Percentiles rank a stretch among this genome's conserved stretches.
Conservation (phyloP, 768 basidiomycete genomes). For the Boletus insuetus region DNA sequence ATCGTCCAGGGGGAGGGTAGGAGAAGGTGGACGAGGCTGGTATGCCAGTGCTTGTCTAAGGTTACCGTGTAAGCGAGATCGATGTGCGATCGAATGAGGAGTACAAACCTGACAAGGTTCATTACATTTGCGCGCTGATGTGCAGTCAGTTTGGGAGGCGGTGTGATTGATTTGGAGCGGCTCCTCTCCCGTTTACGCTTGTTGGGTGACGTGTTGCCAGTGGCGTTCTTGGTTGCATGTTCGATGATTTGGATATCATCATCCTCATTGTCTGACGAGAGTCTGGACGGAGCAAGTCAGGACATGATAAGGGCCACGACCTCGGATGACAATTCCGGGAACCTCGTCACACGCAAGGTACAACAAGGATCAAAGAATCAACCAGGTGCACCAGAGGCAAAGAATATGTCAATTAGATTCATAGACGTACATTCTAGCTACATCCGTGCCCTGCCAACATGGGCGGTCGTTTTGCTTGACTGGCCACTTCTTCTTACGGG, state of each 20-base stretch:
- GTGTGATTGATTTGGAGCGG: conserved; percentile 72
- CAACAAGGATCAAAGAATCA: not conserved
- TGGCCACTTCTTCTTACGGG: conserved; percentile 39
- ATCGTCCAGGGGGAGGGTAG: conserved; percentile 41
- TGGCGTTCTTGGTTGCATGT: conserved; percentile 20
- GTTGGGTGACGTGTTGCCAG: conserved; percentile 25
- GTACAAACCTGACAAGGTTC: conserved; percentile 56
- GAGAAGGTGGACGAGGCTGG: conserved; percentile 45
- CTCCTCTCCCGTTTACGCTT: conserved; percentile 51
- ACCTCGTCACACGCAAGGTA: not conserved
- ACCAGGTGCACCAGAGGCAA: not conserved
- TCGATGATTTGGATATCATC: conserved; percentile 44
- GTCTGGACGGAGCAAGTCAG: conserved; percentile 22
- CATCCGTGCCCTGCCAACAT: conserved; percentile 43
- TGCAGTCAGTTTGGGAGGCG: conserved; percentile 61
- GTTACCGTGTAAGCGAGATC: conserved; percentile 2
- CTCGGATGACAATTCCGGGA: conserved; percentile 13
- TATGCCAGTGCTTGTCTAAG: conserved; percentile 48
- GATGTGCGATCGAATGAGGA: not conserved
- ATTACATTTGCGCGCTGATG: conserved; percentile 56
- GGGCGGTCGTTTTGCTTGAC: conserved; percentile 31
- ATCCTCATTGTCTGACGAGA: conserved; percentile 45
- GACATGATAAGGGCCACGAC: conserved; percentile 5
- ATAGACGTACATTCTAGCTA: conserved; percentile 40
- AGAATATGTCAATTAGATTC: not conserved